Evolutionary conservation across 1,284 basidiomycete species (phyloP), one percentile per base, ranked within the genome.

Genomic region (Sanghuangporus weigelae): DNA sequence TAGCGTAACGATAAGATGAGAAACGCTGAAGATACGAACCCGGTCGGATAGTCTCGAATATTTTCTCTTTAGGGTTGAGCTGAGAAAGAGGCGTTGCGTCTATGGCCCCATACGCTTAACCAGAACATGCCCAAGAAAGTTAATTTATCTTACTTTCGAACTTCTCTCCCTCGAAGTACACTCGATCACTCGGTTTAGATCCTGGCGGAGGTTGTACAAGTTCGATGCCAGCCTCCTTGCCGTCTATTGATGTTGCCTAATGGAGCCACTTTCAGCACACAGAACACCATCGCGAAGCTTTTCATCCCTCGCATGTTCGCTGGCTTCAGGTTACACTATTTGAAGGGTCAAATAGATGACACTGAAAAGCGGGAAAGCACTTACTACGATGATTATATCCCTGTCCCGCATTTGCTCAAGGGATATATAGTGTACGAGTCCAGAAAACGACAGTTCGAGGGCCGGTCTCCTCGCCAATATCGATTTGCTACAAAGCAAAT

Each of bases 21-120:
- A n/a, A n/a, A 7, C 3, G 19, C 14, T 2, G 4, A 14, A 14
- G 23, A 26, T 21, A 69, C 75, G 35, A 67, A 88, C 90, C 86
- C 66, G 94, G 94, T 73, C 96, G 96, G 58, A 98, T 85, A 0
- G 93, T 90, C 78, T 98, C 96, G 70, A 96, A 98, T 38, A 97
- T 91, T 79, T 98, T 98, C 80, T 96, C 97, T 79, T 98, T 98
- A 10, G 95, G 95, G 76, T 96, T 97, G 66, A 98, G 81, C 71
- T 94, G 92, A 2, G 88, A 74, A 48, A 96, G 78, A 1, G 95
- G 90, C 31, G 79, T 81, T 1, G 82, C 84, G 70, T 81, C 92
- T 94, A 68, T 7, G 7, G 54, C 50, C n/a, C 59, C 19, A 51
- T n/a, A 21, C 58, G 26, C n/a, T 46, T 16, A 62, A 46, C 46